These are phyloP conservation scores for Tylopilus subfusipes DNA, from an alignment of 768 basidiomycete species.

Conservation along the genomic window DNA sequence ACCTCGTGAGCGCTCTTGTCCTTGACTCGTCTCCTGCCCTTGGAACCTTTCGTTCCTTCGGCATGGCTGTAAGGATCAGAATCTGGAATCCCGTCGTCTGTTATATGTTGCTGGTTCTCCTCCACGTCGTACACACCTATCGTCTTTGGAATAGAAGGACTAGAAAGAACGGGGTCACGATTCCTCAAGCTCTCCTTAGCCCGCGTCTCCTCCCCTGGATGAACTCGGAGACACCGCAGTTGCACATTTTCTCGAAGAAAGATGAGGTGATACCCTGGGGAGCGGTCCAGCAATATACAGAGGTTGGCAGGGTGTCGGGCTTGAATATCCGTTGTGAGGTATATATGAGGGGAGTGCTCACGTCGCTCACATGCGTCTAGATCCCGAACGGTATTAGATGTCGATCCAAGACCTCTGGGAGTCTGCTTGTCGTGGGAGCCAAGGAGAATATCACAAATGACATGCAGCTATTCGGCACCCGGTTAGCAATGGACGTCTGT, in stretches of 20 bases:
- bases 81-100: slow-evolving; percentile 21
- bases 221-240: slow-evolving; percentile 27
- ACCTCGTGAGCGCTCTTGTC: slow-evolving; percentile 15
- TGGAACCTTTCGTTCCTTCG: slow-evolving; percentile 13
- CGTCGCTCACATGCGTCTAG: slow-evolving; percentile 31
- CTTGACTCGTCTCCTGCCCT: slow-evolving; percentile 22
- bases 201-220: slow-evolving; percentile 33
- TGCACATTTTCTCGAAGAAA: slow-evolving; percentile 35
- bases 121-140: slow-evolving; percentile 12
- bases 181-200: slow-evolving; percentile 16
- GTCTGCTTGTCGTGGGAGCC: slow-evolving; percentile 6
- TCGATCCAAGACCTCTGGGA: slow-evolving; percentile 24
- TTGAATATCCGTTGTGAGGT: slow-evolving; percentile 26
- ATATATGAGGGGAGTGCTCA: slow-evolving; percentile 35
- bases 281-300: slow-evolving; percentile 25
- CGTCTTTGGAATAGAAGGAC: slow-evolving; percentile 22
- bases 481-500: too few relatives aligned
- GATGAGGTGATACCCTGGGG: slow-evolving; percentile 31
- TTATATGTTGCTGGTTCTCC: slow-evolving; percentile 6
- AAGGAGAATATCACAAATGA: neutral
- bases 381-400: slow-evolving; percentile 29
- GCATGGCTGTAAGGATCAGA: slow-evolving; percentile 20
- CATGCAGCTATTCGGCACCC: too few relatives aligned
- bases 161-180: neutral
- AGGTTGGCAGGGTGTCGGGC: slow-evolving; percentile 20